These are phyloP conservation scores for Blastobotrys capitulatus DNA, from an alignment of 1,139 yeast species.

Conservation along the genomic window DNA sequence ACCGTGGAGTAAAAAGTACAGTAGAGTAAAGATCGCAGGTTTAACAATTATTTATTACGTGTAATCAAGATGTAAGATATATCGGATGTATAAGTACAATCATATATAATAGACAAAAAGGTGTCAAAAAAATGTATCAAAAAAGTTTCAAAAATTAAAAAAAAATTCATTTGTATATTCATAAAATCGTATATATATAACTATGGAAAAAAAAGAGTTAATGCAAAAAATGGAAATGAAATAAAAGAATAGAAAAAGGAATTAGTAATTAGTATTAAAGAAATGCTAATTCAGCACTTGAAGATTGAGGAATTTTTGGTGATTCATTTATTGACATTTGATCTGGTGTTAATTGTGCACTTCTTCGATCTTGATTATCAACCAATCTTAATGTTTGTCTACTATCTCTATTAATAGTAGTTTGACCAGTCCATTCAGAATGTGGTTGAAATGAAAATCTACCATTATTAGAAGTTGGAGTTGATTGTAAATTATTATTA, in stretches of 20 bases:
- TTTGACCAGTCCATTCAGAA: slow-evolving; percentile 7
- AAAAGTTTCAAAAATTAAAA: too few species aligned
- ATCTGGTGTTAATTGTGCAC: slow-evolving; percentile 7
- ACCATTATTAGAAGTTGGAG: slow-evolving; percentile 1
- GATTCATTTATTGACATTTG: neutral
- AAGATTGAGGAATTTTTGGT: slow-evolving; percentile 12
- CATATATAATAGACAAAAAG: too few species aligned
- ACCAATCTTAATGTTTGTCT: slow-evolving; percentile 9
- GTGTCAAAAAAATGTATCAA: too few species aligned
- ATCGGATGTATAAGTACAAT: too few species aligned
- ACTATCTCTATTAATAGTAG: slow-evolving; percentile 4
- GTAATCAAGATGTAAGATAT: too few species aligned
- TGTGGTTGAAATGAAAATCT: slow-evolving; percentile 9
- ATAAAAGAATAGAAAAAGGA: neutral
- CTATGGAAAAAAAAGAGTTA: too few species aligned
- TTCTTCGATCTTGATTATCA: slow-evolving; percentile 9
- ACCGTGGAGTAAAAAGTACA: too few species aligned
- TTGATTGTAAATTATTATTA: neutral
- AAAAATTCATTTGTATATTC: too few species aligned
- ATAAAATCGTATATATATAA: too few species aligned
- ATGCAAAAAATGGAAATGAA: too few species aligned
- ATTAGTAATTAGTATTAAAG: slow-evolving; percentile 12
- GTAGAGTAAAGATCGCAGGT: too few species aligned
- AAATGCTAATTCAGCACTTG: slow-evolving; percentile 26
- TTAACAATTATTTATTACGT: too few species aligned